Percentiles rank a stretch among this genome's conserved stretches.
phyloP scores from a whole-genome alignment of 2,329 filamentous ascomycete species.

The Chaetomiaceae sp. region DNA sequence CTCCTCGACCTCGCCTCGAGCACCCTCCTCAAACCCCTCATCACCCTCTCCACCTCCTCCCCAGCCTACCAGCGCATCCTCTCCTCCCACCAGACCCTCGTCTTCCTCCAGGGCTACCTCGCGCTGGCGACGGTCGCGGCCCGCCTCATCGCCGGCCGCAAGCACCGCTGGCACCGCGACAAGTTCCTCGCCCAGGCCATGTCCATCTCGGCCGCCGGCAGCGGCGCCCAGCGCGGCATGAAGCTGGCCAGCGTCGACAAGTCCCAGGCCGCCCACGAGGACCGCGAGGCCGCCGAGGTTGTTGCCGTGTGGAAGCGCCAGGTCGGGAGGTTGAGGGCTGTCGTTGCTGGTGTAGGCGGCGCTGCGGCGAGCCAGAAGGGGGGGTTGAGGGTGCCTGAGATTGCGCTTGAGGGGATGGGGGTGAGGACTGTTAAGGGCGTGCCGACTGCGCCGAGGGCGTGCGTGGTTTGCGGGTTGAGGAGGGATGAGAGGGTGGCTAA shows the following conservation, averaged over 20 bases:
- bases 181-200: slow-evolving; percentile 79
- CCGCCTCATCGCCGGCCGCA: slow-evolving; percentile 79
- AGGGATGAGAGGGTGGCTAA: slow-evolving; percentile 76
- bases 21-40: slow-evolving; percentile 60
- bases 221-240: slow-evolving; percentile 64
- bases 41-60: slow-evolving; percentile 51
- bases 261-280: slow-evolving; percentile 74
- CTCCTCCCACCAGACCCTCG: slow-evolving; percentile 54
- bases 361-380: slow-evolving; percentile 28
- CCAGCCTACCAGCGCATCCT: slow-evolving; percentile 54
- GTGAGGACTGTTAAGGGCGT: slow-evolving; percentile 68
- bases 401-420: slow-evolving; percentile 59
- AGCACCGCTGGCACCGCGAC: slow-evolving; percentile 86
- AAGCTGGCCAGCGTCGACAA: slow-evolving; percentile 85
- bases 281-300: slow-evolving; percentile 77
- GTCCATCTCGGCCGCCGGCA: slow-evolving; percentile 65
- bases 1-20: slow-evolving; percentile 63
- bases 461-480: slow-evolving; percentile 82
- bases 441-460: slow-evolving; percentile 67
- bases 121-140: slow-evolving; percentile 62
- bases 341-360: slow-evolving; percentile 61
- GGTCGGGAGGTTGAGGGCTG: slow-evolving; percentile 67
- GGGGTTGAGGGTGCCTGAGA: slow-evolving; percentile 58
- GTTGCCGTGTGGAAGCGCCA: slow-evolving; percentile 69
- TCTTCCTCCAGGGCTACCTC: slow-evolving; percentile 62